Evolutionary conservation across 768 basidiomycete genomes (phyloP).

Genomic region (Mycena olivaceomarginata): DNA sequence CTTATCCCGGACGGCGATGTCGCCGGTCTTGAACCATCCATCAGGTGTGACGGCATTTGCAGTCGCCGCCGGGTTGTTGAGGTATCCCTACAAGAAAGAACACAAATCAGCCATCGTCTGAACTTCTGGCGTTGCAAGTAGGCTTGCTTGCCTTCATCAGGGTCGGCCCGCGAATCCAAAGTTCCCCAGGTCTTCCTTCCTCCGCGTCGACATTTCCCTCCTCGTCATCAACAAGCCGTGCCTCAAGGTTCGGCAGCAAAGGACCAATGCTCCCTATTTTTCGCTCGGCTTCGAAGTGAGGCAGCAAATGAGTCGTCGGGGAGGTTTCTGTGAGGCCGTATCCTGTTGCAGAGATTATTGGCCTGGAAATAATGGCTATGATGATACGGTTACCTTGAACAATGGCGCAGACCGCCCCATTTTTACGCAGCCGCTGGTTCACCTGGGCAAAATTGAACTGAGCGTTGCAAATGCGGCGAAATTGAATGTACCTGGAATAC

Average conservation of each 20-base stretch:
- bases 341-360: constrained; percentile 50
- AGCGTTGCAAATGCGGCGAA: constrained; percentile 35
- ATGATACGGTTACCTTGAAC: constrained; percentile 43
- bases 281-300: constrained; percentile 55
- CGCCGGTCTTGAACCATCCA: constrained; percentile 86
- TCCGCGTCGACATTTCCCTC: constrained; percentile 62
- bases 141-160: constrained; percentile 76
- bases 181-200: constrained; percentile 73
- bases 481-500: constrained; percentile 59
- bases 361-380: background rate
- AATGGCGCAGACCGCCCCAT: constrained; percentile 35
- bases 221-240: constrained; percentile 71
- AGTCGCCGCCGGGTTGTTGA: constrained; percentile 77
- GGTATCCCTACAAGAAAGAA: constrained; percentile 68
- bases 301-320: constrained; percentile 68
- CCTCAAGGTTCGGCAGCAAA: constrained; percentile 76
- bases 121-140: background rate
- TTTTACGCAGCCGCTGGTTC: constrained; percentile 19
- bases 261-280: constrained; percentile 74
- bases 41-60: constrained; percentile 71
- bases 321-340: constrained; percentile 82
- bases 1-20: constrained; percentile 73
- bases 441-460: constrained; percentile 6
- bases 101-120: background rate
- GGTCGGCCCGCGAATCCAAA: constrained; percentile 80